Conservation (phyloP, 78 protist genomes). For the Fonticula alba region DNA sequence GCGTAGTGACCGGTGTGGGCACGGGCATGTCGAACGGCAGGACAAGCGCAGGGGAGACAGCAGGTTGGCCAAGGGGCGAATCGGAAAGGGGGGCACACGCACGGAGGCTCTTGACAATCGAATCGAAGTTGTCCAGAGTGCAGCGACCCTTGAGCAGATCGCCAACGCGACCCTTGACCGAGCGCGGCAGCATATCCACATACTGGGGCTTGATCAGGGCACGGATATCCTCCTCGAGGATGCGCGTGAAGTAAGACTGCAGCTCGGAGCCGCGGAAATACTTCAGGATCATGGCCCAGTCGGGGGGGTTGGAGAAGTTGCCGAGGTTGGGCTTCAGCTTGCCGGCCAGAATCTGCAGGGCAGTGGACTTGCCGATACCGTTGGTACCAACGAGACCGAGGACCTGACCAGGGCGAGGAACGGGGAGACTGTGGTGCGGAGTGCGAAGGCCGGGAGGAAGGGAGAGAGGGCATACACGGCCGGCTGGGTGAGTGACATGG, state of each 20-base stretch:
- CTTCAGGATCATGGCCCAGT: conserved; percentile 90
- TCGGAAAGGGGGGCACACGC: no score
- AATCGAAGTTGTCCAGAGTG: conserved; percentile 18
- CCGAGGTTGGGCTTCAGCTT: conserved; percentile 97
- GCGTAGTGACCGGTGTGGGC: no score
- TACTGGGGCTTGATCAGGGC: conserved; percentile 97
- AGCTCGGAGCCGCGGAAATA: conserved; percentile 96
- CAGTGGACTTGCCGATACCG: conserved; percentile 99
- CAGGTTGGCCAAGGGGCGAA: conserved; percentile 9
- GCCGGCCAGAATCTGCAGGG: conserved; percentile 89
- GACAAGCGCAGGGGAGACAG: no score
- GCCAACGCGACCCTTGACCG: conserved; percentile 70
- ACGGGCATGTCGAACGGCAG: no score
- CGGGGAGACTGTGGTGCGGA: conserved; percentile 85
- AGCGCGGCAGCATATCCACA: conserved; percentile 90
- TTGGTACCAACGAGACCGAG: conserved; percentile 98
- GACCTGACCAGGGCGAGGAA: conserved; percentile 96
- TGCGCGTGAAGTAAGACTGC: conserved; percentile 80
- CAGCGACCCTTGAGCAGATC: conserved; percentile 38
- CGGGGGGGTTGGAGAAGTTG: conserved; percentile 64
- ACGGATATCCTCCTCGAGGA: conserved; percentile 42
- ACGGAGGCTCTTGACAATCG: no score
- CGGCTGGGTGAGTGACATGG: background rate
- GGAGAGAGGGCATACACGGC: no score
- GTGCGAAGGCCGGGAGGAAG: no score